Conservation (phyloP, 148 eudicot species). For the Amaranthus hypochondriacus region DNA sequence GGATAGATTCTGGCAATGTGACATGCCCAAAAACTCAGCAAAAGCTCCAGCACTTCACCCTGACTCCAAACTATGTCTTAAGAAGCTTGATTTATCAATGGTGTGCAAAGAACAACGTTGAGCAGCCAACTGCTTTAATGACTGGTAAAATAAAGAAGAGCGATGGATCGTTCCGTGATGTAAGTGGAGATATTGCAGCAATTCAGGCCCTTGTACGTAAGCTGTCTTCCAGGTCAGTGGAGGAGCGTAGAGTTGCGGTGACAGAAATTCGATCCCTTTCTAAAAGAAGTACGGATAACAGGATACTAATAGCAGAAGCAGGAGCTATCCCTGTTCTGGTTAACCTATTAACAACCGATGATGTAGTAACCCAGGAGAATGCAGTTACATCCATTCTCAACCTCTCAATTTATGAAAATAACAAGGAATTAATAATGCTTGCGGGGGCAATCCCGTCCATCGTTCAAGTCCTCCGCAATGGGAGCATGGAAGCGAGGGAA, state of each 20-base stretch:
- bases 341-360: conserved; percentile 60
- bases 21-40: conserved; percentile 93
- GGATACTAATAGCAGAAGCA: conserved; percentile 81
- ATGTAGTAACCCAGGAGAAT: conserved; percentile 66
- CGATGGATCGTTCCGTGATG: conserved; percentile 86
- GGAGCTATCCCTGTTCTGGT: conserved; percentile 84
- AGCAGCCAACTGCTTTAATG: conserved; percentile 57
- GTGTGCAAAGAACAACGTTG: conserved; percentile 66
- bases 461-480: conserved; percentile 75
- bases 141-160: conserved; percentile 68
- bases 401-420: conserved; percentile 73
- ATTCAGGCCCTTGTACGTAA: conserved; percentile 65
- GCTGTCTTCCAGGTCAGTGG: conserved; percentile 50
- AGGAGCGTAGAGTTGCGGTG: conserved; percentile 56
- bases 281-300: conserved; percentile 78
- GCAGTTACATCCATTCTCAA: conserved; percentile 92
- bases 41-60: conserved; percentile 61
- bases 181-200: conserved; percentile 65
- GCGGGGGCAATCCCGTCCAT: conserved; percentile 80
- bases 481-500: conserved; percentile 81
- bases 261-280: conserved; percentile 79
- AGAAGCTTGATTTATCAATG: conserved; percentile 76
- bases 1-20: conserved; percentile 88
- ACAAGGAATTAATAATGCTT: conserved; percentile 85
- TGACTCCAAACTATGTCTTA: conserved; percentile 75